Evolutionary conservation across 2,329 filamentous ascomycete genomes (phyloP).

Genomic region (Bimuria novae-zelandiae): DNA sequence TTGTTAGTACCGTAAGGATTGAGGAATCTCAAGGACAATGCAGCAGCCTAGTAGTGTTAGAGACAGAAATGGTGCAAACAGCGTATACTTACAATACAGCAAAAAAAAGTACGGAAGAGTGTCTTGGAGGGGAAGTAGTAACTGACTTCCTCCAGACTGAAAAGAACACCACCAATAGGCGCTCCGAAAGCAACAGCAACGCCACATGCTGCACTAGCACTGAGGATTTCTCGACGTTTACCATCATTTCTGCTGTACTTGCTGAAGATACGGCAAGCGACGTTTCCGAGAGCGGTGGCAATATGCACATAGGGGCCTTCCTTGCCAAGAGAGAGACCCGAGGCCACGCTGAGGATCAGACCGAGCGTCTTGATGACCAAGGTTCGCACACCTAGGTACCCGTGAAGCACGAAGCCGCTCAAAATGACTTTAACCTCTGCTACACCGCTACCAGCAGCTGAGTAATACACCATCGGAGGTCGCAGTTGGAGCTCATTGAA

Average conservation of each 20-base stretch:
- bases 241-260: conserved; percentile 96
- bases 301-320: conserved; percentile 98
- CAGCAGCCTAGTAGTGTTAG: conserved; percentile 60
- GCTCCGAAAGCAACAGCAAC: conserved; percentile 95
- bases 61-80: not conserved
- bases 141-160: conserved; percentile 91
- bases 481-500: conserved; percentile 47
- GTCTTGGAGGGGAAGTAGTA: conserved; percentile 99
- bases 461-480: conserved; percentile 89
- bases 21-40: conserved; percentile 88
- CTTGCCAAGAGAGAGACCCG: conserved; percentile 91
- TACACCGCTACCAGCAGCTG: conserved; percentile 92
- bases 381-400: conserved; percentile 88
- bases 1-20: conserved; percentile 96
- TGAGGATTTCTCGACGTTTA: conserved; percentile 91
- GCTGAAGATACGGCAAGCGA: conserved; percentile 86
- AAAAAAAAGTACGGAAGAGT: conserved; percentile 96
- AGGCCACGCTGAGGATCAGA: conserved; percentile 85
- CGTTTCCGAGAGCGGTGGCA: conserved; percentile 92
- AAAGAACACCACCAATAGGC: conserved; percentile 86
- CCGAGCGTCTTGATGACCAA: conserved; percentile 82
- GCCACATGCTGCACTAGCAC: conserved; percentile 86
- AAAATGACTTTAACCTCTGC: conserved; percentile 97
- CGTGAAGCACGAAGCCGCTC: conserved; percentile 96
- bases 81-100: conserved; percentile 73